phyloP scores from a whole-genome alignment of 306 rosid genomes.

The Vigna hirtella region DNA sequence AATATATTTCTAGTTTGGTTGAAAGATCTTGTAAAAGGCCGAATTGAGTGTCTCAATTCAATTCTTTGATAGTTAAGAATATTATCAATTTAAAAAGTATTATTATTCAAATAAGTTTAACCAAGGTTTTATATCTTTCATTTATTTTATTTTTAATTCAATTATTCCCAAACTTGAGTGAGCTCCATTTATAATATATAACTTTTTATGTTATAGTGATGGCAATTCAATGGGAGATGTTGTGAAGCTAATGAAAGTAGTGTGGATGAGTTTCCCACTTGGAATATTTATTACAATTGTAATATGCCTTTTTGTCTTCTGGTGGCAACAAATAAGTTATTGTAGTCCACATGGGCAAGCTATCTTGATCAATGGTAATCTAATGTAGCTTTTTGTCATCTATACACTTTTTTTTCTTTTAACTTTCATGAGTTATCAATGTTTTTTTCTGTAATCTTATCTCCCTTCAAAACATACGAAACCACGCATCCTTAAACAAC shows the following conservation, averaged over 20 bases:
- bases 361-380: slow-evolving; percentile 87
- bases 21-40: slow-evolving; percentile 15
- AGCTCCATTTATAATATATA: slow-evolving; percentile 20
- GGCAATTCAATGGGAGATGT: slow-evolving; percentile 66
- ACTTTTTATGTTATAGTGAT: slow-evolving; percentile 58
- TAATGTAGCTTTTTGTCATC: slow-evolving; percentile 1
- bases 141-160: slow-evolving; percentile 1
- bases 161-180: background rate
- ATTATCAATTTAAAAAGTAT: slow-evolving; percentile 17
- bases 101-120: slow-evolving; percentile 16
- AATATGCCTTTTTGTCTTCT: slow-evolving; percentile 70
- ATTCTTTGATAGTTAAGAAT: slow-evolving; percentile 30
- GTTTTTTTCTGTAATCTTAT: slow-evolving; percentile 26
- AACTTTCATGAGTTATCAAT: slow-evolving; percentile 21
- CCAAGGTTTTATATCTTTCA: slow-evolving; percentile 20
- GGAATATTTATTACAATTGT: slow-evolving; percentile 72
- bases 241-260: slow-evolving; percentile 82
- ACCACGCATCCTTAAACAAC: slow-evolving; percentile 31
- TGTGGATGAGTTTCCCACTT: slow-evolving; percentile 86
- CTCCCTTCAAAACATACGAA: background rate
- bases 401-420: background rate
- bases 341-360: slow-evolving; percentile 82
- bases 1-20: slow-evolving; percentile 14
- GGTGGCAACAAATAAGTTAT: slow-evolving; percentile 76
- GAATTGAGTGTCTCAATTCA: slow-evolving; percentile 25